phyloP scores from a whole-genome alignment of 2,329 filamentous ascomycete species.

The Claviceps paspali region DNA sequence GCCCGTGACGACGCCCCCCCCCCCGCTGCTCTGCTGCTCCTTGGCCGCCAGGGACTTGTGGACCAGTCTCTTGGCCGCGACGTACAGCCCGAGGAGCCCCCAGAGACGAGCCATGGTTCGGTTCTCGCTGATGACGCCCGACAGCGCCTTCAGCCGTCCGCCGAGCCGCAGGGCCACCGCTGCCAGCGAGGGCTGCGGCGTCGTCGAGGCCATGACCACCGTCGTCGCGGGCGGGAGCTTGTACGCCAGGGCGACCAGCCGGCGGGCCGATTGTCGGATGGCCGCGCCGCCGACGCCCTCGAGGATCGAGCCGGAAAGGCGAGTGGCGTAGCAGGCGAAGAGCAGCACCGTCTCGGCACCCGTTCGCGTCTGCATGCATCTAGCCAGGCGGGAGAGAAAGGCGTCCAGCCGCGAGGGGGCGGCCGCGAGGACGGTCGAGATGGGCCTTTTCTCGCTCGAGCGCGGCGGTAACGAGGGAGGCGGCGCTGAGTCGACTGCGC shows the following conservation, averaged over 20 bases:
- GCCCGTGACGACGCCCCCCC: slow-evolving; percentile 13
- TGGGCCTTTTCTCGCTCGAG: slow-evolving; percentile 5
- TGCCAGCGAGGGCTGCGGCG: slow-evolving; percentile 22
- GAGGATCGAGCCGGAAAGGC: slow-evolving; percentile 36
- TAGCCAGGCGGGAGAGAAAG: slow-evolving; percentile 40
- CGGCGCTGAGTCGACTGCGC: slow-evolving; percentile 2
- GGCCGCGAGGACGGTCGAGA: slow-evolving; percentile 7
- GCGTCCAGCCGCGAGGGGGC: slow-evolving; percentile 24
- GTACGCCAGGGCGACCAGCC: slow-evolving; percentile 36
- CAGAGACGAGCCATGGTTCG: slow-evolving; percentile 63
- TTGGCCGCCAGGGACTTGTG: slow-evolving; percentile 13
- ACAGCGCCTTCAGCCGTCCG: slow-evolving; percentile 42
- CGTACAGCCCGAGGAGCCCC: slow-evolving; percentile 59
- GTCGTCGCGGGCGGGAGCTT: slow-evolving; percentile 35
- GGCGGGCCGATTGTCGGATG: slow-evolving; percentile 35
- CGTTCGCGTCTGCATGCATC: slow-evolving; percentile 50
- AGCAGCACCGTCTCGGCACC: slow-evolving; percentile 58
- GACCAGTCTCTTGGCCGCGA: slow-evolving; percentile 43
- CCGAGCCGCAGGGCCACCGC: slow-evolving; percentile 33
- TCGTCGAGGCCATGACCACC: slow-evolving; percentile 25
- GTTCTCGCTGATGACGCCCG: slow-evolving; percentile 52
- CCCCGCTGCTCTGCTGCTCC: slow-evolving; percentile 8
- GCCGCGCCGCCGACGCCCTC: slow-evolving; percentile 39
- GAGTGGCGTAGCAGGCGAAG: slow-evolving; percentile 52
- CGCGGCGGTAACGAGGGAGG: slow-evolving; percentile 5